Evolutionary conservation across 2,329 filamentous ascomycete species (phyloP), one percentile per base, ranked within the genome.

Genomic region (Monilinia laxa): DNA sequence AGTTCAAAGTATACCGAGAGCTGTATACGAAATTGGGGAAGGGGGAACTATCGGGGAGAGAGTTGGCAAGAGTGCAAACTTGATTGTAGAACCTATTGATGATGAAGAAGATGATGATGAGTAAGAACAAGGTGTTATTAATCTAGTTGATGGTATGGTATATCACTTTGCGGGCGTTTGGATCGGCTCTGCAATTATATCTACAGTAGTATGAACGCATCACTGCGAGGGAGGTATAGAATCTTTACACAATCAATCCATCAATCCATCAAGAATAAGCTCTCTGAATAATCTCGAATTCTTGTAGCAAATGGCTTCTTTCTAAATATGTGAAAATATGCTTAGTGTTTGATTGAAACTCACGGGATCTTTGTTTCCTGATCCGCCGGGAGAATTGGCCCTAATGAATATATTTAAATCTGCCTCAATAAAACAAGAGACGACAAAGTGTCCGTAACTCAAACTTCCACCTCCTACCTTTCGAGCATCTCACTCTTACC

Each of bases 1-100:
- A 55, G 92, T 94, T 3, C 91, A 90, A 35, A 89, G 92, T 0
- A 87, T 99, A 83, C 95, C 95, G 7, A 83, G 95, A 62, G 86
- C 89, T 68, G 91, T 95, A 42, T 94, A 91, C 77, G 88, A 90
- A 68, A 80, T 93, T 6, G 86, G 87, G 65, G 80, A 81, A 49
- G 85, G 84, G 0, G 87, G 85, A 4, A 89, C 86, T 28, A 83
- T 97, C 73, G 84, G 84, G 38, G 85, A 91, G 71, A 85, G 86
- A 72, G 89, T 98, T 75, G 92, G 94, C 4, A 83, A 88, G 71
- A 93, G 92, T 70, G 92, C 90, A 3, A 97, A 96, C 78, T 79
- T 99, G 67, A 91, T 98, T 71, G 93, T 98, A 16, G 95, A 99
- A 31, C 81, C 84, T 4, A 82, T 87, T 35, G 85, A 85, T 18